Base-by-base conservation (phyloP, 2,329 filamentous ascomycete genomes). In the Curvularia sp. region DNA sequence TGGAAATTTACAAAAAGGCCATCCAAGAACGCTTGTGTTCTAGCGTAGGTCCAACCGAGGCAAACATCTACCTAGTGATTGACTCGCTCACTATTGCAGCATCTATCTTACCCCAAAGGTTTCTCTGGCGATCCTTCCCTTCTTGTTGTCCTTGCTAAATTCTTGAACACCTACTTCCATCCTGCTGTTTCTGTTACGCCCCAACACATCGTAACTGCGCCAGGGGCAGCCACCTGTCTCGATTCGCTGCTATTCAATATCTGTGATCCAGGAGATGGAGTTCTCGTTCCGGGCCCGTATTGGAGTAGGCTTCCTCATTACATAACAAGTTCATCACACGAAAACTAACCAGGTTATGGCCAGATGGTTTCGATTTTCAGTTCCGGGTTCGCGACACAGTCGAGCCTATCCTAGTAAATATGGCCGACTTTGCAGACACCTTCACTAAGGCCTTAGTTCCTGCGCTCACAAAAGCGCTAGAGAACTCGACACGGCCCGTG, bases 381-480 rank as follows among this genome's bases (percentile, higher is more conserved):
- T 23, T 43, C 6, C 19, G 55, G 41, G 19, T 64, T 6, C 53
- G 61, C 10, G 53, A 64, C 6, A 55, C 51, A 13, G 61, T 69
- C 4, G 49, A 43, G n/a, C n/a, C n/a, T n/a, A n/a, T n/a, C n/a
- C n/a, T n/a, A n/a, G n/a, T n/a, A n/a, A n/a, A n/a, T n/a, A n/a
- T n/a, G n/a, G n/a, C n/a, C n/a, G n/a, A n/a, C n/a, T n/a, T n/a
- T n/a, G n/a, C n/a, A n/a, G n/a, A n/a, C n/a, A n/a, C n/a, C n/a
- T n/a, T n/a, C n/a, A n/a, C n/a, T n/a, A n/a, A n/a, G n/a, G n/a
- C n/a, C n/a, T n/a, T n/a, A n/a, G n/a, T n/a, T n/a, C n/a, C n/a
- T n/a, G n/a, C n/a, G n/a, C n/a, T n/a, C n/a, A n/a, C 61, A 36
- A 65, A 65, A 41, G 80, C 77, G 1, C 46, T 83, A 36, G 32